A percentile compares a stretch with the other conserved stretches of the same genome.
phyloP scores from a whole-genome alignment of 176 grass and related monocot species.

The Oropetium thomaeum region DNA sequence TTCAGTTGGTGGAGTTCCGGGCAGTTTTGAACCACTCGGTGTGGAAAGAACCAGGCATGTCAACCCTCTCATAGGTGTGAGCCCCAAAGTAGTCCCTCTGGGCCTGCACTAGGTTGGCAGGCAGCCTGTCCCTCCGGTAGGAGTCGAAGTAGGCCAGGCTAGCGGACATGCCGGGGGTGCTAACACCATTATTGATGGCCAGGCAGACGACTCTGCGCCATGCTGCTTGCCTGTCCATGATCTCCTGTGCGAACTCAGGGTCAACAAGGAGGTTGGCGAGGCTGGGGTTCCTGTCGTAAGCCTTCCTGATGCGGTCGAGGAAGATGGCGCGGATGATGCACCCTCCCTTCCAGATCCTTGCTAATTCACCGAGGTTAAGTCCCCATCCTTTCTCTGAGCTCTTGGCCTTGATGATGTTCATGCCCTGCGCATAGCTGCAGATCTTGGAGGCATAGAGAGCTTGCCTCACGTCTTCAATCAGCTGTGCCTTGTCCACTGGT shows the following conservation, averaged over 20 bases:
- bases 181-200: constrained; percentile 70
- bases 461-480: constrained; percentile 73
- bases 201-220: constrained; percentile 74
- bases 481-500: constrained; percentile 64
- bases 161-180: constrained; percentile 66
- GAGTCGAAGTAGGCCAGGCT: constrained; percentile 83
- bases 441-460: constrained; percentile 80
- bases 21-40: constrained; percentile 86
- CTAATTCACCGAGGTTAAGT: constrained; percentile 75
- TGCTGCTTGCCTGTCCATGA: constrained; percentile 65
- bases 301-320: constrained; percentile 80
- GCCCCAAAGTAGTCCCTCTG: constrained; percentile 83
- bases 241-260: constrained; percentile 73
- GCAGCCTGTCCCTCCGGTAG: constrained; percentile 66
- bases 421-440: constrained; percentile 78
- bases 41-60: constrained; percentile 69
- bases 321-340: constrained; percentile 89
- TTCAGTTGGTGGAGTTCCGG: constrained; percentile 52
- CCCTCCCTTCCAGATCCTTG: constrained; percentile 86
- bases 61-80: constrained; percentile 81
- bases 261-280: constrained; percentile 72
- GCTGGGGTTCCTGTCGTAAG: constrained; percentile 61
- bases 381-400: constrained; percentile 69
- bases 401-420: constrained; percentile 86
- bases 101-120: constrained; percentile 76